Base-by-base conservation (phyloP, 2,329 filamentous ascomycete species). In the Blastomyces percursus region DNA sequence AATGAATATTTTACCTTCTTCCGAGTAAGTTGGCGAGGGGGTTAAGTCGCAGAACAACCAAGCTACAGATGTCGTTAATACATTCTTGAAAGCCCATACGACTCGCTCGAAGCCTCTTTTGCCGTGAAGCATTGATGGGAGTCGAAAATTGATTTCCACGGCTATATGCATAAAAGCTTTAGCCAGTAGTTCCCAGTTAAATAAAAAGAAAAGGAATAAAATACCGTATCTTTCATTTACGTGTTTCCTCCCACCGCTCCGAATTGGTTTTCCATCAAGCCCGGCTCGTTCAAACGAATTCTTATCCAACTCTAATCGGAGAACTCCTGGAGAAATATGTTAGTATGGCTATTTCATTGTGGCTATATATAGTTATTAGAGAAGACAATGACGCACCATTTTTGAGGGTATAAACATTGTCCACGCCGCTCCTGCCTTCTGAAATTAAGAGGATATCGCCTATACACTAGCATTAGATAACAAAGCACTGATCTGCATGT, bases 381-480 rank as follows among this genome's bases (percentile, higher is more conserved):
- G 27, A 44, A 27, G 61, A 8, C 40, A n/a, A 19, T 35, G 11
- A 65, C 72, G 60, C 77, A 84, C 91, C 91, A 67, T 90, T 82
- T 62, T 77, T 80, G 1, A 97, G 76, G 0, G 83, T 83, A 71
- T 90, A 93, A 2, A 87, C 80, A 68, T 89, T 89, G 69, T 92
- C 88, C 2, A 86, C 80, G 2, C 85, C 86, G 8, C 82, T 78
- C 40, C 82, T 82, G 14, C 91, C 91, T 73, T 92, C 84, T 0
- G 92, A 96, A 1, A 96, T 81, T 88, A 97, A 90, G 67, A 90
- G 74, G 58, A 95, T 78, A 71, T 91, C 86, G 5, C 90, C 90
- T 91, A 64, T 2, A 44, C 19, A 21, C n/a, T 24, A 8, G n/a
- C 46, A 30, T 58, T 27, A 58, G 55, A 27, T n/a, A 19, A 19